Evolutionary conservation across 2,329 filamentous ascomycete genomes (phyloP), one percentile per base, ranked within the genome.

Genomic region (Hypoxylon sp.): DNA sequence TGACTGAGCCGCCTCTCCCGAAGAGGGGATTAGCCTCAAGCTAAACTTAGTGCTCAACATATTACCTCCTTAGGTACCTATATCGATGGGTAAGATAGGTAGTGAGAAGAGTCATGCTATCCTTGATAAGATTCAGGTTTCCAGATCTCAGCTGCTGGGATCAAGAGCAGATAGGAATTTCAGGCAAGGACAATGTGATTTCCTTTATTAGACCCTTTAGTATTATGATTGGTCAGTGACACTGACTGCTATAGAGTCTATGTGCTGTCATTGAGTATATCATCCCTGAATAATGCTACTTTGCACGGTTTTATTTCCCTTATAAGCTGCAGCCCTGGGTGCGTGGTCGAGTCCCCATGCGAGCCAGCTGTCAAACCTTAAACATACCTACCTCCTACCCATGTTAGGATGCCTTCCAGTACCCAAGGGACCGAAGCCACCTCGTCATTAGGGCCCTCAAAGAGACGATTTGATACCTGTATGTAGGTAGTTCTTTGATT

Each of bases 261-360:
- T 10, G 11, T n/a, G n/a, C n/a, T 54, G 37, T 27, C n/a, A n/a
- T 31, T 14, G 13, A 42, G 14, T 17, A 17, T 17, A 3, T 27
- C 17, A 13, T 46, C 27, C 27, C 27, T 4, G 6, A 11, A 35
- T 53, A 6, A 58, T 53, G 61, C 30, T 46, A 64, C 61, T n/a
- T 64, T 35, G 42, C 53, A 58, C 54, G 17, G 37, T 22, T 53
- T 33, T 27, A 42, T 27, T 54, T 40, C 31, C 37, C 4, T 14
- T n/a, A 10, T 42, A 30, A 48, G 20, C 33, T 22, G 22, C 49
- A 49, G 49, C 40, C 37, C 54, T 25, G 44, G 44, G 57, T n/a
- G 42, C 11, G 13, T 48, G 31, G 49, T 50, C 33, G 30, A 46
- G 27, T 33, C 35, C 33, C 13, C 25, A 30, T 25, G 8, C 35